Evolutionary conservation across 495 filamentous ascomycete genomes (phyloP).

Genomic region (Aspergillus saccharolyticus): DNA sequence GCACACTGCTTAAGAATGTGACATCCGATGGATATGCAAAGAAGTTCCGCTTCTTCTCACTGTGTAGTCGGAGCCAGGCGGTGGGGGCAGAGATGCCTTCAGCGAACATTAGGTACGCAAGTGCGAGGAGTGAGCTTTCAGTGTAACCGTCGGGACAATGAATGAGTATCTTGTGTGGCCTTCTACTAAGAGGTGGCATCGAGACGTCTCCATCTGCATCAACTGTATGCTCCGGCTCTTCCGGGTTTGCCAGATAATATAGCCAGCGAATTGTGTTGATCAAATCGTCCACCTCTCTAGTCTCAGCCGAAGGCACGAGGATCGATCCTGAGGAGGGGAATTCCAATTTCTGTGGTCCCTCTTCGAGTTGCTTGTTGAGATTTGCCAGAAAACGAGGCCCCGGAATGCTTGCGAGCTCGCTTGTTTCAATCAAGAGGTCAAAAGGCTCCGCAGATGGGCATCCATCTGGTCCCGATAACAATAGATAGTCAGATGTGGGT

Average conservation of each 20-base stretch:
- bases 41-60: constrained; percentile 79
- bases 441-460: constrained; percentile 34
- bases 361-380: constrained; percentile 53
- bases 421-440: constrained; percentile 81
- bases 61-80: constrained; percentile 84
- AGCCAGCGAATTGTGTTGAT: constrained; percentile 87
- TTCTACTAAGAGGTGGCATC: constrained; percentile 38
- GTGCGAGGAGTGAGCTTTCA: constrained; percentile 77
- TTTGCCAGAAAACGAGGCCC: constrained; percentile 50
- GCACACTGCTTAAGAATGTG: constrained; percentile 66
- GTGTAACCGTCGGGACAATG: constrained; percentile 97
- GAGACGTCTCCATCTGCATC: constrained; percentile 57
- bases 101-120: constrained; percentile 89
- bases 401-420: constrained; percentile 68
- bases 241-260: constrained; percentile 65
- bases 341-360: constrained; percentile 60
- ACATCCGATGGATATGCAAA: constrained; percentile 94
- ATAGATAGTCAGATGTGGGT: constrained; percentile 68
- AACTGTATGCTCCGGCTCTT: constrained; percentile 31
- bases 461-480: constrained; percentile 20
- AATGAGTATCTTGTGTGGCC: constrained; percentile 66
- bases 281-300: constrained; percentile 74
- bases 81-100: constrained; percentile 73
- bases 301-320: constrained; percentile 71
- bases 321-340: constrained; percentile 94